Evolutionary conservation across 768 basidiomycete genomes (phyloP).

Genomic region (Tulasnella sp.): DNA sequence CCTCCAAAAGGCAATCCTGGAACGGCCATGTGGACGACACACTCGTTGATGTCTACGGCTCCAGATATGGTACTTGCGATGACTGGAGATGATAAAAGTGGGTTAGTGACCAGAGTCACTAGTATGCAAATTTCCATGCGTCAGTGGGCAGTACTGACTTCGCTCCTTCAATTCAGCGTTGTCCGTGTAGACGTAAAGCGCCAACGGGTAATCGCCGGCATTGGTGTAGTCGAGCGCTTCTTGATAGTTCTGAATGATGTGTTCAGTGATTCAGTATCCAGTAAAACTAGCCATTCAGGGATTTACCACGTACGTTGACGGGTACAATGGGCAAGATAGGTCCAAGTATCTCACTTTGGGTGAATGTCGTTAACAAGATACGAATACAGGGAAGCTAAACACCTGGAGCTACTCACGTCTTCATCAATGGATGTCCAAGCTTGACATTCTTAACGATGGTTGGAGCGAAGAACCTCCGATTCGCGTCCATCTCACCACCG

Average conservation of each 20-base stretch:
- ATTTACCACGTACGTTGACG: slow-evolving; percentile 34
- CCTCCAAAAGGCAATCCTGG: slow-evolving; percentile 68
- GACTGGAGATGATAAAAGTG: slow-evolving; percentile 33
- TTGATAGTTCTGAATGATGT: slow-evolving; percentile 34
- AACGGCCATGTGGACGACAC: slow-evolving; percentile 43
- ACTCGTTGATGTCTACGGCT: slow-evolving; percentile 58
- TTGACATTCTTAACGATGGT: slow-evolving; percentile 12
- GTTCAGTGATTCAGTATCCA: too few species aligned
- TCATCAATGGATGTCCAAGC: slow-evolving; percentile 60
- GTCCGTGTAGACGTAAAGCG: slow-evolving; percentile 66
- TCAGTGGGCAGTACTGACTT: slow-evolving; percentile 31
- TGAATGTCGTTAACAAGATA: too few species aligned
- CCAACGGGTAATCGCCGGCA: slow-evolving; percentile 58
- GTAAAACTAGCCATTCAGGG: background rate
- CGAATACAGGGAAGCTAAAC: too few species aligned
- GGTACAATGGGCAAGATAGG: slow-evolving; percentile 68
- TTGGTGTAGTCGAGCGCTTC: slow-evolving; percentile 60
- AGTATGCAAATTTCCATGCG: background rate
- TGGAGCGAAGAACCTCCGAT: slow-evolving; percentile 1
- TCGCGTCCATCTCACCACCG: background rate
- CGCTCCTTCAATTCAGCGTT: slow-evolving; percentile 49
- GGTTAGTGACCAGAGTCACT: too few species aligned
- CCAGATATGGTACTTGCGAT: slow-evolving; percentile 64
- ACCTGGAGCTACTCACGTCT: slow-evolving; percentile 40
- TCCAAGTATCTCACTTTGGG: slow-evolving; percentile 73